phyloP scores from a whole-genome alignment of 1,284 basidiomycete species.

The Apiotrichum gamsii region DNA sequence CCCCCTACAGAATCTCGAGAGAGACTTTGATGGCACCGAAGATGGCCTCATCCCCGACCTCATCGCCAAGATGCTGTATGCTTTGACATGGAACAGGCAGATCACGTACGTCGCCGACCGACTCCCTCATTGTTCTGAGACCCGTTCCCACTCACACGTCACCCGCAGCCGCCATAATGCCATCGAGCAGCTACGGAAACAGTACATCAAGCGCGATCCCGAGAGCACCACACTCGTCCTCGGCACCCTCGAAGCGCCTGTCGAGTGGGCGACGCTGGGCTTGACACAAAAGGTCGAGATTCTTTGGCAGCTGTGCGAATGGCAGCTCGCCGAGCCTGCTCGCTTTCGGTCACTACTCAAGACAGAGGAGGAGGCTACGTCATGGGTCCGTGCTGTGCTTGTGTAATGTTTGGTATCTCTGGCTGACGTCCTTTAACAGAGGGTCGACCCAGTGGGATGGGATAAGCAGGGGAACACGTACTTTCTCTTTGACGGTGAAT shows the following conservation, averaged over 20 bases:
- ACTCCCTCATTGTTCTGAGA: no score
- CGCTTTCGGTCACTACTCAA: slow-evolving; percentile 51
- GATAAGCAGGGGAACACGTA: slow-evolving; percentile 53
- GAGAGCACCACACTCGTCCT: slow-evolving; percentile 25
- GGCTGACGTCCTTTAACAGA: slow-evolving; percentile 25
- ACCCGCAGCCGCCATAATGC: slow-evolving; percentile 39
- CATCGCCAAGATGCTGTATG: slow-evolving; percentile 49
- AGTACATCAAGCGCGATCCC: slow-evolving; percentile 42
- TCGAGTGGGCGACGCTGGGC: slow-evolving; percentile 50
- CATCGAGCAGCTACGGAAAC: slow-evolving; percentile 42
- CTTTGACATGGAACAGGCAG: slow-evolving; percentile 50
- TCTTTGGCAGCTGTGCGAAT: slow-evolving; percentile 52
- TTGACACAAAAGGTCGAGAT: slow-evolving; percentile 49
- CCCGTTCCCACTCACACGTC: not conserved
- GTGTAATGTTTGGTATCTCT: not conserved
- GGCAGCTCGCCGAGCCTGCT: slow-evolving; percentile 52
- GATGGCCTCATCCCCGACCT: slow-evolving; percentile 47
- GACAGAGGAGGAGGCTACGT: slow-evolving; percentile 49
- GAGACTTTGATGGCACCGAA: slow-evolving; percentile 49
- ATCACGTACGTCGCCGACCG: slow-evolving; percentile 45
- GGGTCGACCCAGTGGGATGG: slow-evolving; percentile 53
- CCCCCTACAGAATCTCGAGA: slow-evolving; percentile 48
- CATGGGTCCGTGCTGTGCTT: slow-evolving; percentile 49
- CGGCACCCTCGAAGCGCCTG: slow-evolving; percentile 40
- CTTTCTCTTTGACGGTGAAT: slow-evolving; percentile 52